Conservation (phyloP, 805 yeast species). For the Wickerhamomyces strasburgensis region DNA sequence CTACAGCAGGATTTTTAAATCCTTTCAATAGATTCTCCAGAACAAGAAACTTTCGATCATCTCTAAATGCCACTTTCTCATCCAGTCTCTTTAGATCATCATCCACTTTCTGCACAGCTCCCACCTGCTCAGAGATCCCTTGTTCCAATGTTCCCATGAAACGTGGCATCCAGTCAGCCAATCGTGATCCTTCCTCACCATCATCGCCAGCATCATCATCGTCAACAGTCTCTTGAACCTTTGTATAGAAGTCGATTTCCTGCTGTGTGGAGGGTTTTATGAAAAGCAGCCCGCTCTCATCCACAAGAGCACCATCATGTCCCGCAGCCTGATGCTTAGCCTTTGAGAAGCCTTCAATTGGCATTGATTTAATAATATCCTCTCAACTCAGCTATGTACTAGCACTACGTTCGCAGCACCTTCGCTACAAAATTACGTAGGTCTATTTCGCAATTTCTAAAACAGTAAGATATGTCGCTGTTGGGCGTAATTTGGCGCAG, state of each 20-base stretch:
- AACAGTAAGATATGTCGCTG: no score
- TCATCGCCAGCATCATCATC: conserved; percentile 23
- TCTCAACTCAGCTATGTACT: no score
- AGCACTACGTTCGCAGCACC: no score
- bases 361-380: no score
- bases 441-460: no score
- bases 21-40: conserved; percentile 66
- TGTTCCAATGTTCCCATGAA: conserved; percentile 55
- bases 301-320: conserved; percentile 72
- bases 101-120: conserved; percentile 20
- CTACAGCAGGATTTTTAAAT: conserved; percentile 58
- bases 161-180: conserved; percentile 57
- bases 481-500: no score
- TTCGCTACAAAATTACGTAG: no score
- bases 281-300: conserved; percentile 60
- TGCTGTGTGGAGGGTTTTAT: conserved; percentile 60
- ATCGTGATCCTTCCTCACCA: conserved; percentile 26
- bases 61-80: neutral
- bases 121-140: conserved; percentile 34
- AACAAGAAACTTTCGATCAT: conserved; percentile 43
- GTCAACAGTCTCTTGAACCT: conserved; percentile 19
- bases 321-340: conserved; percentile 80
- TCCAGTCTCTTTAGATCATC: conserved; percentile 17
- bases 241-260: conserved; percentile 73
- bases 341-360: conserved; percentile 6